Evolutionary conservation across 2,329 filamentous ascomycete genomes (phyloP), one percentile per base, ranked within the genome.

Genomic region (Microdochium paspali): DNA sequence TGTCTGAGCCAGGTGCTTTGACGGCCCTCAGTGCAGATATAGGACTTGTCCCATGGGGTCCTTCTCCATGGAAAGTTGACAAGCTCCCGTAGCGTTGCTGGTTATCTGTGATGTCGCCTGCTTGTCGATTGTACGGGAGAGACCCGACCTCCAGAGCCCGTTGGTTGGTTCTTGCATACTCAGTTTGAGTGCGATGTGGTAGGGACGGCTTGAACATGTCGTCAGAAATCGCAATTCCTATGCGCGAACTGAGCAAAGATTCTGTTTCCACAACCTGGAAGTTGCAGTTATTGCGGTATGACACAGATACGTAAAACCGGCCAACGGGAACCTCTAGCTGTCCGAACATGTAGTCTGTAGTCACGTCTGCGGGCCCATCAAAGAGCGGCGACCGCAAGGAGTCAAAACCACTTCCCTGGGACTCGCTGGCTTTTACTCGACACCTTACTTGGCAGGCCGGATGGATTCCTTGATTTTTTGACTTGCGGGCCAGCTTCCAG

Each of bases 221-320:
- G 61, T 95, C 90, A 61, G 95, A 90, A 31, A 89, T 79, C 13
- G 88, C 90, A 79, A 95, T 90, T 20, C 57, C 60, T 60, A 97
- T 95, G 26, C 89, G 84, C 13, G 91, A 96, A 67, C 90, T 95
- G 40, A 97, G 68, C 9, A 97, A 69, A 4, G 90, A 85, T 66
- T 97, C 93, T 0, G 90, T 86, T 64, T 96, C 89, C 57, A 95
- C 91, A 32, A 97, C 82, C 43, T 86, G 82, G 64, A 98, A 96
- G 58, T 85, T 89, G 69, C 88, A 95, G 59, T 93, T 89, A 49
- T 82, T 87, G 52, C 93, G 84, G 66, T 95, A 95, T 10, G 83
- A 82, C 25, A 95, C 87, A 31, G 84, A 80, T 46, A 91, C 84
- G 48, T 82, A 85, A 56, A 98, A 80, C 4, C 86, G 82, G 24